phyloP scores from a whole-genome alignment of 2,329 filamentous ascomycete genomes.

The Raffaelea arxii region DNA sequence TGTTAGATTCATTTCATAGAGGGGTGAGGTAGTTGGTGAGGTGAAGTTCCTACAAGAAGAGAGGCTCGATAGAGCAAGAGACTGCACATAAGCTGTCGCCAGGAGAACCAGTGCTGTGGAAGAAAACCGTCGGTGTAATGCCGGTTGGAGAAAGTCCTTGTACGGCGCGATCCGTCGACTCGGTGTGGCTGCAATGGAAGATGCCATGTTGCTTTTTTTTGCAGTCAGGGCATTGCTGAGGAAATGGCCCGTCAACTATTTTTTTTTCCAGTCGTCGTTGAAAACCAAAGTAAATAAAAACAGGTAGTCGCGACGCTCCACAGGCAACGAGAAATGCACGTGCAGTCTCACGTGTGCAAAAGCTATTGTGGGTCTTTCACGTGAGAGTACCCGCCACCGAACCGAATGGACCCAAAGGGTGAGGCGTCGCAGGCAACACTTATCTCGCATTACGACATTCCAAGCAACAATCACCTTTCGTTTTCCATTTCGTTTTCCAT shows the following conservation, averaged over 20 bases:
- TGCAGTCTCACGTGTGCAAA: too few relatives aligned
- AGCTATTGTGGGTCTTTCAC: too few relatives aligned
- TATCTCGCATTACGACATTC: not conserved
- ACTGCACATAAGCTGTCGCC: slow-evolving; percentile 61
- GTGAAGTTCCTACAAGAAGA: slow-evolving; percentile 58
- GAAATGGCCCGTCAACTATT: slow-evolving; percentile 10
- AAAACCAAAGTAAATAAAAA: slow-evolving; percentile 18
- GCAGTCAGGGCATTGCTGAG: not conserved
- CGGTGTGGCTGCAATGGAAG: too few relatives aligned
- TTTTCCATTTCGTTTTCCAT: not conserved
- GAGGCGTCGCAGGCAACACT: too few relatives aligned
- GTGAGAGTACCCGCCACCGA: too few relatives aligned
- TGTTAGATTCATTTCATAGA: not conserved
- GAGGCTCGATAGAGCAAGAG: slow-evolving; percentile 60
- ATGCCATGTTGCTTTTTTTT: too few relatives aligned
- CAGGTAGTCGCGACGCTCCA: not conserved
- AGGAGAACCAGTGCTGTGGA: slow-evolving; percentile 63
- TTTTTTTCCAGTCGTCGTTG: slow-evolving; percentile 17
- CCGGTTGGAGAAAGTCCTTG: slow-evolving; percentile 84
- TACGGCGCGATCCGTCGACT: slow-evolving; percentile 53
- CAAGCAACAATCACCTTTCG: not conserved
- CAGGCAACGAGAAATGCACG: too few relatives aligned
- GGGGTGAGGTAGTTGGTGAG: too few relatives aligned
- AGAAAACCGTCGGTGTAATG: slow-evolving; percentile 77
- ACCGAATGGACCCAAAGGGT: too few relatives aligned